Percentiles rank a stretch among this genome's conserved stretches.
phyloP scores from a whole-genome alignment of 176 grass and related monocot species.

The Phoenix dactylifera region DNA sequence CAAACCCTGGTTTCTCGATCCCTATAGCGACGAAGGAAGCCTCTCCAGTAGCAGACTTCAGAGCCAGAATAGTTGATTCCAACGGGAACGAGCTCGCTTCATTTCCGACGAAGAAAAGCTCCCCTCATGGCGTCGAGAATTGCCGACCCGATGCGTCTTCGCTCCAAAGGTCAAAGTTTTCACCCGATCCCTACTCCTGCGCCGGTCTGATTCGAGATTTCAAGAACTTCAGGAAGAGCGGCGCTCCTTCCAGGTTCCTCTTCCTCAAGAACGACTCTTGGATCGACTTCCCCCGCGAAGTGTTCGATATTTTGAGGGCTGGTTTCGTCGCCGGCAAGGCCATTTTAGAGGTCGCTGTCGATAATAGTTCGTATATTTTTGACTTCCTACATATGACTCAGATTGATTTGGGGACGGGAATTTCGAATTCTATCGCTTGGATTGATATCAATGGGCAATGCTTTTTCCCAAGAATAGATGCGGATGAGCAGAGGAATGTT shows the following conservation, averaged over 20 bases:
- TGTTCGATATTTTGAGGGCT: not conserved
- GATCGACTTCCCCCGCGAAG: not conserved
- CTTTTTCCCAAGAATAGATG: not conserved
- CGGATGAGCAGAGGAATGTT: not conserved
- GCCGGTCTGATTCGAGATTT: not conserved
- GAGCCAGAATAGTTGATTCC: too few species aligned
- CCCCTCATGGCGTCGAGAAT: not conserved
- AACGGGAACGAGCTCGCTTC: too few species aligned
- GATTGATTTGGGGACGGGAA: not conserved
- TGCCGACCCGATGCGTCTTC: not conserved
- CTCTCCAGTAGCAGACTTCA: too few species aligned
- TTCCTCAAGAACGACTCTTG: not conserved
- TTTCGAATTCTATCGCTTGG: not conserved
- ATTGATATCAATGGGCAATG: not conserved
- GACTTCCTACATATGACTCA: not conserved
- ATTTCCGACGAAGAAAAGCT: too few species aligned
- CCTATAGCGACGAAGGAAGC: too few species aligned
- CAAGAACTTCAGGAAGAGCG: not conserved
- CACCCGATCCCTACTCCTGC: not conserved
- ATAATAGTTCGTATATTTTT: not conserved
- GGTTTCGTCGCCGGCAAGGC: slow-evolving; percentile 7
- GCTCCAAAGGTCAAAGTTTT: slow-evolving; percentile 14
- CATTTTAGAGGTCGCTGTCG: not conserved
- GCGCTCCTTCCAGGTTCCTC: not conserved
- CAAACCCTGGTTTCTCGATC: too few species aligned